Base-by-base conservation (phyloP, 495 filamentous ascomycete species). In the Penicillium daleae region DNA sequence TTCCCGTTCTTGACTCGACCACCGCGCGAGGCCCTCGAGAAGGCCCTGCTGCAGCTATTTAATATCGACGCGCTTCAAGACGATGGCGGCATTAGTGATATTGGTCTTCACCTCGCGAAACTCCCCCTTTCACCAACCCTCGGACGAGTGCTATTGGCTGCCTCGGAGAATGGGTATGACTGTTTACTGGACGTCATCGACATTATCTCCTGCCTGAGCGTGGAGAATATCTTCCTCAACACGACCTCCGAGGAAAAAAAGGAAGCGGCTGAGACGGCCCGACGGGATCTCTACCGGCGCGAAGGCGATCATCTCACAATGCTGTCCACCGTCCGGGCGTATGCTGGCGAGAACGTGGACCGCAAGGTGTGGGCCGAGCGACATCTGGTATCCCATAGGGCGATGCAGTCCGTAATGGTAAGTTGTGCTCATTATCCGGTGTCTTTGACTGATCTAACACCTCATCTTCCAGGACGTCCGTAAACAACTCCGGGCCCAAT, bases 281-380 rank as follows among this genome's bases (percentile, higher is more conserved):
- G 93, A 19, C 86, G 84, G 24, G 89, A 92, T 66, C 82, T 99
- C 0, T 87, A 85, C 57, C 83, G 91, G 3, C 80, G 92, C 48
- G 90, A 97, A 74, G 96, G 96, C 22, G 96, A 99, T 69, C 89
- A 97, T 61, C 75, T 98, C 54, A 97, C 93, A 1, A 85, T 93
- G 67, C 79, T 99, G 1, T 86, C 87, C 0, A 90, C 93, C 0
- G 91, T 97, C 65, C 91, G 92, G 66, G 84, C 82, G 10, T 98
- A 95, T 73, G 82, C 90, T 0, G 81, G 86, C 4, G 92, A 97
- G 71, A 84, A 88, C 35, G 73, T 84, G 0, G 86, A 97, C 72
- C 84, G 92, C 2, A 84, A 85, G 48, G 82, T 79, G 3, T 99
- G 94, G 92, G 89, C 91, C 59, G 84, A 90, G 68, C 79, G 83